Evolutionary conservation across 2,329 filamentous ascomycete genomes (phyloP), one percentile per base, ranked within the genome.

Genomic region (Ophiostoma perfectum): DNA sequence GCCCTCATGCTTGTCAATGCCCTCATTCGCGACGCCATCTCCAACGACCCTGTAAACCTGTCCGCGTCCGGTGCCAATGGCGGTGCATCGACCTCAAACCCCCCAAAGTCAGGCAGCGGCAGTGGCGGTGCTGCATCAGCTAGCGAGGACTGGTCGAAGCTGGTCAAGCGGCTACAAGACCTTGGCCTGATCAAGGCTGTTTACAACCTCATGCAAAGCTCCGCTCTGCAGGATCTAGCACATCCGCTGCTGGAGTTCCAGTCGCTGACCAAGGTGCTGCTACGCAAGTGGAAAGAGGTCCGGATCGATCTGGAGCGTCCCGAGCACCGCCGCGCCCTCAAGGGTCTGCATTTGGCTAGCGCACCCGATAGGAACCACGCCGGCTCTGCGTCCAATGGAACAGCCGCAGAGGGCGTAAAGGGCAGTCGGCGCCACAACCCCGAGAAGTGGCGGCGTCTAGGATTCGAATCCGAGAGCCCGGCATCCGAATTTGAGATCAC

Each of bases 1-100:
- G 92, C 95, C 1, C 83, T 99, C 67, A 95, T 97, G 82, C 83
- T 99, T 69, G 92, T 99, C 78, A 99, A 99, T 77, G 92, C 94
- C 0, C 83, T 99, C 64, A 96, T 98, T 81, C 86, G 95, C 66
- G 95, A 99, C 77, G 91, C 93, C 5, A 88, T 98, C 66, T 90
- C 90, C 41, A 88, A 86, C 74, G 91, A 94, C 66, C 82, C 83
- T 8, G 67, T 64, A 3, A 58, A 7, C 45, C 42, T 4, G 47
- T 47, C 9, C 39, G 42, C 65, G 8, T 9, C 44, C 9, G 66
- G 62, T 36, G n/a, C 62, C 5, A 39, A 44, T n/a, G 68, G 64
- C 6, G 65, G 66, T 18, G 7, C 63, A 64, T 36, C 42, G 39
- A 42, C 60, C 60, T 18, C 39, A n/a, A 16, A 38, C 38, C 38